These are phyloP conservation scores for Hypoxylon sp. DNA, from an alignment of 2,329 filamentous ascomycete genomes.

Conservation along the genomic window DNA sequence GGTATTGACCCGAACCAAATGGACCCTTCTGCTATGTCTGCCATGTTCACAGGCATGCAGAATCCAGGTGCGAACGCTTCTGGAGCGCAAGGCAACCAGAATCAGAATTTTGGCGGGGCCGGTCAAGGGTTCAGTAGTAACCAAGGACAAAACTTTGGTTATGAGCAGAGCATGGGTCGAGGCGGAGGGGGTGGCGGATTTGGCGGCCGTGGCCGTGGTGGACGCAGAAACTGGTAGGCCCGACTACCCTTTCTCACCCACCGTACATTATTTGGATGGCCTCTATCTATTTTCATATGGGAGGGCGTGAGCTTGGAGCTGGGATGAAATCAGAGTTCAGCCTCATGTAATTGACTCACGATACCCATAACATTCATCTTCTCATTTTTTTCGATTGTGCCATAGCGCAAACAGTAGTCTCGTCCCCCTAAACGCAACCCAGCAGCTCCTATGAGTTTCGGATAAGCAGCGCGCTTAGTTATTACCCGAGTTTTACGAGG, in stretches of 20 bases:
- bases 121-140: constrained; percentile 66
- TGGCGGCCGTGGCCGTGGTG: constrained; percentile 51
- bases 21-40: constrained; percentile 71
- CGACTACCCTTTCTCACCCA: neutral
- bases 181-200: constrained; percentile 52
- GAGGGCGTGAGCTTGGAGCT: neutral
- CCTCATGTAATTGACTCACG: constrained; percentile 12
- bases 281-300: neutral
- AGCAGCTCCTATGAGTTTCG: no score
- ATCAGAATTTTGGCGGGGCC: constrained; percentile 65
- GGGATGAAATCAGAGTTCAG: neutral
- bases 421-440: neutral
- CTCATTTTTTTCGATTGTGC: neutral
- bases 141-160: constrained; percentile 66
- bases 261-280: neutral
- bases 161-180: constrained; percentile 55
- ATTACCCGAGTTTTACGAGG: no score
- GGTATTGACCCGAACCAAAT: constrained; percentile 78
- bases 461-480: no score
- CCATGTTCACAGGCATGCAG: constrained; percentile 74
- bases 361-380: constrained; percentile 22
- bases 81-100: constrained; percentile 65
- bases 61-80: constrained; percentile 58
- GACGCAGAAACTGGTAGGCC: constrained; percentile 53
- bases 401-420: neutral